A percentile compares a stretch with the other conserved stretches of the same genome.
These are phyloP conservation scores for Acanthamoeba royreba DNA, from an alignment of 208 protist species.

Conservation along the genomic window DNA sequence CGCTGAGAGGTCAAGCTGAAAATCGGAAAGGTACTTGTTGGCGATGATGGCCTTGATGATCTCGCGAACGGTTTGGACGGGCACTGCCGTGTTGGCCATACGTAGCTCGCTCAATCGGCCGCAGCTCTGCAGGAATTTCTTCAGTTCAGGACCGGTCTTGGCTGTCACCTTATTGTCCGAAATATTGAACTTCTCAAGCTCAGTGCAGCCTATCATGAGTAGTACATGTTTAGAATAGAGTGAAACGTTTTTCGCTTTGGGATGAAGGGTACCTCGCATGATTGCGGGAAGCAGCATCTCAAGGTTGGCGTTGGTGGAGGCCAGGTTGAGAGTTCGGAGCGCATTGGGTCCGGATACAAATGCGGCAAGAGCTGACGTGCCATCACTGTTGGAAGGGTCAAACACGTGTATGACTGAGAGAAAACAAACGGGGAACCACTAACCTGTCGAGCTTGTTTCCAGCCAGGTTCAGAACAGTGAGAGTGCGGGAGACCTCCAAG, in stretches of 20 bases:
- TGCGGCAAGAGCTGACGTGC: slow-evolving; percentile 41
- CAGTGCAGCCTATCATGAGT: slow-evolving; percentile 50
- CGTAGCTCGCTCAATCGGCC: slow-evolving; percentile 41
- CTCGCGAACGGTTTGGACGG: slow-evolving; percentile 59
- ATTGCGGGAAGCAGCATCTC: slow-evolving; percentile 13
- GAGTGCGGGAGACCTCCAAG: slow-evolving; percentile 55
- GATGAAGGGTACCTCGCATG: not conserved
- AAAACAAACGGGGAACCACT: not conserved
- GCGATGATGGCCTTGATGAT: slow-evolving; percentile 53
- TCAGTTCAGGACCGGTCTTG: slow-evolving; percentile 47
- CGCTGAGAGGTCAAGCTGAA: slow-evolving; percentile 53
- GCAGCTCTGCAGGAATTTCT: slow-evolving; percentile 57
- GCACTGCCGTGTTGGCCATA: slow-evolving; percentile 56
- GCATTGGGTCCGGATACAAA: slow-evolving; percentile 59
- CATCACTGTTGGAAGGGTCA: slow-evolving; percentile 34
- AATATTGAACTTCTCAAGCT: slow-evolving; percentile 60
- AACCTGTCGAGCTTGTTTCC: slow-evolving; percentile 64
- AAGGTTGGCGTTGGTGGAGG: slow-evolving; percentile 17
- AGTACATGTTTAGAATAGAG: not conserved
- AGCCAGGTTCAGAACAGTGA: slow-evolving; percentile 59
- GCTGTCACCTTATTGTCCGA: slow-evolving; percentile 63
- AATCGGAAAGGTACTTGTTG: slow-evolving; percentile 65
- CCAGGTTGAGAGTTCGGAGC: slow-evolving; percentile 52
- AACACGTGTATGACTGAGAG: not conserved
- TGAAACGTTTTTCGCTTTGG: slow-evolving; percentile 37